Evolutionary conservation across 805 yeast species (phyloP), one percentile per base, ranked within the genome.

Genomic region (Vanderwaltozyma polyspora): DNA sequence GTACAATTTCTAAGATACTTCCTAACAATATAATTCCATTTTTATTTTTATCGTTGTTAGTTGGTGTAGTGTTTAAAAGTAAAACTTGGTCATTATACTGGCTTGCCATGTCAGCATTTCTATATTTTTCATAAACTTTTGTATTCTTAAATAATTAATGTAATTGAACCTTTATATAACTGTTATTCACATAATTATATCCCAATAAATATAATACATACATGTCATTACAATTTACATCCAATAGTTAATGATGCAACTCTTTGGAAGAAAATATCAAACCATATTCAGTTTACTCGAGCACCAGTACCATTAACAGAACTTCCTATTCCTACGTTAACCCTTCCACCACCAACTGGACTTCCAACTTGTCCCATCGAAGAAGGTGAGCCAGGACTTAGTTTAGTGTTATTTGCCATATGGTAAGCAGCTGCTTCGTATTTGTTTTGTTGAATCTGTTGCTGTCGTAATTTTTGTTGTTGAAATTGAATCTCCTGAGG

Each of bases 401-500:
- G 32, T 38, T 51, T 49, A n/a, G 55, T 45, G 4, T 57, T 52
- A 31, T 54, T 55, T 2, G 57, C 53, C 14, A 53, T 32, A 29
- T 55, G 57, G 28, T 45, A 51, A 12, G 57, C 58, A 5, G 58
- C 60, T 6, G 51, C 54, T 37, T 56, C 59, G 30, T 52, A 52
- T 22, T 52, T 44, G 30, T 53, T 58, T 27, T 56, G 59, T 35
- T 56, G 60, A 5, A 52, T 31, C 34, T 55, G 60, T 28, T 55
- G 59, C 34, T 55, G 59, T 39, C 57, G 48, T 34, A 55, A 41
- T 32, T 51, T 48, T 38, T 52, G 59, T 25, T 55, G 60, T 29
- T 54, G 60, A 21, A 41, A 39, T 38, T 55, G 60, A 24, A 55
- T 55, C 19, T 52, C 60, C 32, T 50, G 56, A 8, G 59, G 60